Conservation (phyloP, 2,329 filamentous ascomycete species). For the Pseudogymnoascus sp. region DNA sequence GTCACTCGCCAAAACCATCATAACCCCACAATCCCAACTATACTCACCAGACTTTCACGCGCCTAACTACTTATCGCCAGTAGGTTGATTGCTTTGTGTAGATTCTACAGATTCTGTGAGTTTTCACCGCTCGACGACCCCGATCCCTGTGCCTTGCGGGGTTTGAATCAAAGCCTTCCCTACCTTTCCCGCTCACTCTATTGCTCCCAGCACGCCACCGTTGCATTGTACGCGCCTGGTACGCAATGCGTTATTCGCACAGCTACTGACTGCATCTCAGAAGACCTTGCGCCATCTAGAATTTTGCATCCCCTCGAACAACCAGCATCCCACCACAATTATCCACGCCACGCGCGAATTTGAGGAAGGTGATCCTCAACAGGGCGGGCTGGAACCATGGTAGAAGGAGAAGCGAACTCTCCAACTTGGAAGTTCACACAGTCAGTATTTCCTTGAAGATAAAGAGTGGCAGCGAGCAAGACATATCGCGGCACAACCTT, state of each 20-base stretch:
- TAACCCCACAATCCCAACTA: conserved; percentile 19
- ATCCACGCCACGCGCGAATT: conserved; percentile 8
- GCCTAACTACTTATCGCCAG: conserved; percentile 6
- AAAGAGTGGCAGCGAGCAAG: not conserved
- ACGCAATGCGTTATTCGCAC: not conserved
- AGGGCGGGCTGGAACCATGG: conserved; percentile 56
- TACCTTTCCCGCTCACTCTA: not conserved
- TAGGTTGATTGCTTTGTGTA: conserved; percentile 3
- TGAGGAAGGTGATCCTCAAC: conserved; percentile 25
- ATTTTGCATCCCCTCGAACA: not conserved
- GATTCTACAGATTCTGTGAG: conserved; percentile 9
- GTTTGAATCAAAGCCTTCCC: conserved; percentile 4
- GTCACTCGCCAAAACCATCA: conserved; percentile 16
- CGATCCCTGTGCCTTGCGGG: not conserved
- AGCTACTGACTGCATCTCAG: not conserved
- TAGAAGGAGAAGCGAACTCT: conserved; percentile 87
- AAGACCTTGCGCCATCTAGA: conserved; percentile 6
- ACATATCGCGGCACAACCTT: not conserved
- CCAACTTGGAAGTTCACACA: conserved; percentile 99
- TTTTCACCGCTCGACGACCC: not conserved
- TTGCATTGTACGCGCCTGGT: conserved; percentile 1
- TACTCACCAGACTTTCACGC: conserved; percentile 10
- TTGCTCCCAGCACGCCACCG: conserved; percentile 4
- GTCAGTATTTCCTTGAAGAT: conserved; percentile 32
- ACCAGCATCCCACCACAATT: not conserved